Evolutionary conservation across 2,329 filamentous ascomycete genomes (phyloP).

Genomic region (Pestalotiopsis sp.): DNA sequence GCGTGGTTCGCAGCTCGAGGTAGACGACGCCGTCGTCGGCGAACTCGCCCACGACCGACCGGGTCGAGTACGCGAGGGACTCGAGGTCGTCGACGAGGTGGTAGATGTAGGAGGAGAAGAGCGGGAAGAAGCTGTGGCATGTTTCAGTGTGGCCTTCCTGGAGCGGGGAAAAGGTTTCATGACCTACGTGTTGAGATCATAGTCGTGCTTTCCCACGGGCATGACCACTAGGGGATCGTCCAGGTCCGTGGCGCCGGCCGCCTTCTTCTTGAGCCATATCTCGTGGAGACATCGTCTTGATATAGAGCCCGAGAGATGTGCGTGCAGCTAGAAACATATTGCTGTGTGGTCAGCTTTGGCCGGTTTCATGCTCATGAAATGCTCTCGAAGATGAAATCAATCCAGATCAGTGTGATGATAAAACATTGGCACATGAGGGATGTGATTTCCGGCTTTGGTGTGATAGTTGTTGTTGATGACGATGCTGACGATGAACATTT

Average conservation of each 20-base stretch:
- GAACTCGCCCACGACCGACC: slow-evolving; percentile 68
- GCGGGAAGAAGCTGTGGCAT: slow-evolving; percentile 69
- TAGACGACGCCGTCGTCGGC: slow-evolving; percentile 73
- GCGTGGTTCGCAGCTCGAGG: slow-evolving; percentile 80
- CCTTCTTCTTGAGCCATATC: slow-evolving; percentile 68
- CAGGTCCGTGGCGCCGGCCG: slow-evolving; percentile 53
- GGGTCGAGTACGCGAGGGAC: slow-evolving; percentile 64
- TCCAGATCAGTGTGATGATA: too few species aligned
- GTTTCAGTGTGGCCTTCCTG: background rate
- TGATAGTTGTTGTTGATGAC: background rate
- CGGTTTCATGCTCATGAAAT: background rate
- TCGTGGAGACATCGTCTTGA: slow-evolving; percentile 72
- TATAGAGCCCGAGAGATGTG: slow-evolving; percentile 80
- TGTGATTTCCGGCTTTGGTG: too few species aligned
- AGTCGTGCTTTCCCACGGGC: slow-evolving; percentile 71
- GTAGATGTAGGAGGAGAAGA: slow-evolving; percentile 82
- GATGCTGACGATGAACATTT: background rate
- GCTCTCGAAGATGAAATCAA: background rate
- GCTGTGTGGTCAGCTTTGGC: slow-evolving; percentile 12
- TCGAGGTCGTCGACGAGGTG: slow-evolving; percentile 66
- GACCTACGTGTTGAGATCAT: slow-evolving; percentile 66
- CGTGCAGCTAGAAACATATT: slow-evolving; percentile 63
- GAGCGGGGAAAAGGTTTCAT: background rate
- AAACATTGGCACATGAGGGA: too few species aligned
- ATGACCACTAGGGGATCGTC: slow-evolving; percentile 72